phyloP scores from a whole-genome alignment of 2,329 filamentous ascomycete species.

The Nannizziopsis barbatae region DNA sequence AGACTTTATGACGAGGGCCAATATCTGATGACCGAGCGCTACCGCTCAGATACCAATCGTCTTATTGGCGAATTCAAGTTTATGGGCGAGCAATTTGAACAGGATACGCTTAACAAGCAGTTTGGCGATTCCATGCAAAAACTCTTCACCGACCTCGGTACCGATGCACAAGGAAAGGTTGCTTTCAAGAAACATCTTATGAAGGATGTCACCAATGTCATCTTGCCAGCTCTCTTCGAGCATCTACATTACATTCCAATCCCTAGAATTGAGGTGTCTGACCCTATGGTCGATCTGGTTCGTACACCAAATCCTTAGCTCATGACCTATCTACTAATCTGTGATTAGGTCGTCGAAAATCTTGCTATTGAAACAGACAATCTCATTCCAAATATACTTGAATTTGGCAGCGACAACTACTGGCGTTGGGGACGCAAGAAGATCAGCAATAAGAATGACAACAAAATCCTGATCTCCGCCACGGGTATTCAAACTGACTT shows the following conservation, averaged over 20 bases:
- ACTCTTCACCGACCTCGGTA: constrained; percentile 82
- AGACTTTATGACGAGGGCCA: constrained; percentile 72
- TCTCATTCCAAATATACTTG: constrained; percentile 82
- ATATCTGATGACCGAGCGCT: constrained; percentile 78
- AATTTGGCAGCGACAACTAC: constrained; percentile 85
- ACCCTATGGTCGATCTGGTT: constrained; percentile 65
- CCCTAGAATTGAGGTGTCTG: constrained; percentile 85
- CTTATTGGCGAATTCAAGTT: constrained; percentile 86
- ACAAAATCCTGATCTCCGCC: constrained; percentile 74
- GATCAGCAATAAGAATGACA: constrained; percentile 66
- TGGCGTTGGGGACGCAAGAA: constrained; percentile 91
- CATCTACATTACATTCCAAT: constrained; percentile 82
- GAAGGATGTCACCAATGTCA: constrained; percentile 78
- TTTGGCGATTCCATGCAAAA: constrained; percentile 68
- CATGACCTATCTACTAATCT: not conserved
- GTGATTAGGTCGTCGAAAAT: constrained; percentile 65
- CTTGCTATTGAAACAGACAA: constrained; percentile 93
- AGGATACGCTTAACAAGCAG: constrained; percentile 72
- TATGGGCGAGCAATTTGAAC: constrained; percentile 74
- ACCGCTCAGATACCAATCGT: constrained; percentile 72
- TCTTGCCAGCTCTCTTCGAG: constrained; percentile 72
- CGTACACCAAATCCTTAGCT: constrained; percentile 12
- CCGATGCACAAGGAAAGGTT: constrained; percentile 71
- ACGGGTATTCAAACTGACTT: constrained; percentile 89
- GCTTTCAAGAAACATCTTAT: constrained; percentile 86